phyloP scores from a whole-genome alignment of 257 asterid species.

The Ballota nigra region DNA sequence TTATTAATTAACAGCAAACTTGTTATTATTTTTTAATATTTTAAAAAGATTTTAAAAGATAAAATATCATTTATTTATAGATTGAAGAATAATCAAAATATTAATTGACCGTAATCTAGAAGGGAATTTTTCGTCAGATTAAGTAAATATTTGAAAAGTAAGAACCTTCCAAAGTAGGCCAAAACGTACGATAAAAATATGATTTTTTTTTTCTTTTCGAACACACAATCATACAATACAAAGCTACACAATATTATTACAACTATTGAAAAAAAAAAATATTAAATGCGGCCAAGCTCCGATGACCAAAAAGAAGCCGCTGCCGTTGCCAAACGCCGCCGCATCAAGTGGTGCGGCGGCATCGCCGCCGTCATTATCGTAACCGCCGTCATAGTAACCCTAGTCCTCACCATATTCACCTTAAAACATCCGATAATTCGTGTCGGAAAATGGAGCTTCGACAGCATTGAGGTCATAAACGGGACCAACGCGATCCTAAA shows the following conservation, averaged over 20 bases:
- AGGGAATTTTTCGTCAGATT: neutral
- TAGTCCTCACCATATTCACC: slow-evolving; percentile 63
- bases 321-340: neutral
- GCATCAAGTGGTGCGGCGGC: slow-evolving; percentile 39
- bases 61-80: too few relatives aligned
- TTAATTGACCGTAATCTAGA: too few relatives aligned
- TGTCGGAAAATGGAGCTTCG: slow-evolving; percentile 39
- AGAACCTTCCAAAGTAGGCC: neutral
- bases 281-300: slow-evolving; percentile 43
- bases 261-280: neutral
- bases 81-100: too few relatives aligned
- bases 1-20: too few relatives aligned
- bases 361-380: slow-evolving; percentile 41
- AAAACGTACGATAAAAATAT: slow-evolving; percentile 3
- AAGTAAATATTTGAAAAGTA: neutral
- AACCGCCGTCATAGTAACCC: slow-evolving; percentile 27
- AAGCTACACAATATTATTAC: neutral
- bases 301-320: neutral
- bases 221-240: neutral
- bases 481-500: slow-evolving; percentile 46
- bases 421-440: slow-evolving; percentile 44
- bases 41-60: too few relatives aligned
- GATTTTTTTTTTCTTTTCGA: too few relatives aligned
- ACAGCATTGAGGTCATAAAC: slow-evolving; percentile 26
- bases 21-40: too few relatives aligned